These are phyloP conservation scores for Nicotiana undulata DNA, from an alignment of 257 asterid species.

Conservation along the genomic window DNA sequence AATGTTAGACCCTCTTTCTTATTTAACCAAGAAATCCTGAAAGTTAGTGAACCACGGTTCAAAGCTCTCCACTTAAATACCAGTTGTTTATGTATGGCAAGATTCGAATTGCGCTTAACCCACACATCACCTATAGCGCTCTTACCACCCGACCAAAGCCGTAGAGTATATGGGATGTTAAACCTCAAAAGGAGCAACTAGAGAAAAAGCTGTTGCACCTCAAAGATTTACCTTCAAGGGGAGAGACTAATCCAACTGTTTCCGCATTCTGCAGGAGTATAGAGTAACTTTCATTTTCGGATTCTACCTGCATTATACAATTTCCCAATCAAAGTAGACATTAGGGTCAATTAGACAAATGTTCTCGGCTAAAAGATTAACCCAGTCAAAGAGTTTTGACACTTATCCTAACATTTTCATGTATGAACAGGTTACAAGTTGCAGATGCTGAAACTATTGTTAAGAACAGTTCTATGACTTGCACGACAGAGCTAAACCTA, in stretches of 20 bases:
- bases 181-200: background rate
- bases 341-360: background rate
- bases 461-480: background rate
- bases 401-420: background rate
- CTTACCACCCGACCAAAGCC: no score
- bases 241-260: constrained; percentile 66
- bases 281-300: constrained; percentile 40
- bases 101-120: no score
- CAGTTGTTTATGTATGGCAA: no score
- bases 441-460: background rate
- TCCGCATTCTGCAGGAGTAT: constrained; percentile 87
- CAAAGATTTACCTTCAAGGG: constrained; percentile 40
- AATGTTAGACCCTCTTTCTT: background rate
- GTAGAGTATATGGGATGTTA: background rate
- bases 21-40: no score
- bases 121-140: no score
- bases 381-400: background rate
- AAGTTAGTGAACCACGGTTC: no score
- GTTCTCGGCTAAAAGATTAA: background rate
- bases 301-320: constrained; percentile 36
- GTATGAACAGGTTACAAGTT: background rate
- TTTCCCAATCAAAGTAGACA: background rate
- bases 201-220: background rate
- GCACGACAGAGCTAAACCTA: background rate
- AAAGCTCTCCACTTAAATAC: no score